Evolutionary conservation across 331 rosid species (phyloP).

Genomic region (Phaseolus coccineus): DNA sequence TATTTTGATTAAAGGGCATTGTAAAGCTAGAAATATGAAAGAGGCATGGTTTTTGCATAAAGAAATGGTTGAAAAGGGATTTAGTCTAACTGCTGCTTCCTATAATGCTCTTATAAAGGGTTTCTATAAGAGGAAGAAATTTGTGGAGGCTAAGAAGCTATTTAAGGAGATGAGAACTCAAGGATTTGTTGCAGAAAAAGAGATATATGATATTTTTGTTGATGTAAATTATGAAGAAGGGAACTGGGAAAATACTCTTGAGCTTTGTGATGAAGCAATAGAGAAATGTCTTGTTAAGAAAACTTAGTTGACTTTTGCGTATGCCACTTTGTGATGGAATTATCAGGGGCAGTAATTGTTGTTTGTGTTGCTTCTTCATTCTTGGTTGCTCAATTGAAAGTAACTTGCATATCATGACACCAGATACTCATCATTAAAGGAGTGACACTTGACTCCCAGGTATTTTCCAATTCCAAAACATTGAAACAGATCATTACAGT

Average conservation of each 20-base stretch:
- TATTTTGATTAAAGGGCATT: constrained; percentile 85
- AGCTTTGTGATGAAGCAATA: constrained; percentile 87
- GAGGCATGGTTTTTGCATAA: constrained; percentile 77
- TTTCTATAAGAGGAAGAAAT: constrained; percentile 73
- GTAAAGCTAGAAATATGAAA: constrained; percentile 86
- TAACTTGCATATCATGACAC: constrained; percentile 35
- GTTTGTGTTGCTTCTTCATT: constrained; percentile 24
- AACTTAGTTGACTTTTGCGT: constrained; percentile 45
- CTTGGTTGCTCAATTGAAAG: constrained; percentile 33
- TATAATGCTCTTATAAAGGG: constrained; percentile 74
- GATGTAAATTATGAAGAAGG: constrained; percentile 82
- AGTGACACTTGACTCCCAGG: constrained; percentile 26
- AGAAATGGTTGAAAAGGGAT: constrained; percentile 78
- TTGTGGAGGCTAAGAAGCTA: constrained; percentile 70
- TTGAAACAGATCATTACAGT: constrained; percentile 17
- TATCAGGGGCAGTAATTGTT: constrained; percentile 25
- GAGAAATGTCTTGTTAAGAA: constrained; percentile 69
- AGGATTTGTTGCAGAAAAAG: constrained; percentile 73
- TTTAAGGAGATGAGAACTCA: constrained; percentile 86
- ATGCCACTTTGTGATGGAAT: constrained; percentile 32
- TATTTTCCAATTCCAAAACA: not conserved
- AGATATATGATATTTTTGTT: constrained; percentile 73
- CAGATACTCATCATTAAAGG: constrained; percentile 7
- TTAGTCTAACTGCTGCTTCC: constrained; percentile 62
- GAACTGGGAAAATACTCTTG: constrained; percentile 71